Evolutionary conservation across 495 filamentous ascomycete genomes (phyloP), one percentile per base, ranked within the genome.

Genomic region (Aspergillus diversus): DNA sequence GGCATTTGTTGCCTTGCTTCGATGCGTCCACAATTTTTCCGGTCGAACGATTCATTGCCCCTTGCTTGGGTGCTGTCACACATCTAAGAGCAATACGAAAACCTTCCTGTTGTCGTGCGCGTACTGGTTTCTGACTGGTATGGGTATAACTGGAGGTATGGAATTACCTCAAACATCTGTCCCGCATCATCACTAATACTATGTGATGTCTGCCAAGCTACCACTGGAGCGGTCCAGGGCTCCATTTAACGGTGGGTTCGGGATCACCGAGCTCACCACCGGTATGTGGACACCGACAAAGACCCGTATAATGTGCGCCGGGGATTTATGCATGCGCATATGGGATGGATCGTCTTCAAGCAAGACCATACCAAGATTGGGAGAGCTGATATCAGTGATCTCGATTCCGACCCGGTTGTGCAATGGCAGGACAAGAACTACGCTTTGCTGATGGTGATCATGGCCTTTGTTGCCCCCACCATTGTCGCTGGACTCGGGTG

Each of bases 241-340:
- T 96, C 92, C 55, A 91, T 97, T 71, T 83, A 96, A 68, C 98
- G 96, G 96, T 99, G 96, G 96, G 89, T 92, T 63, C 88, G 92
- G 65, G 92, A 92, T 74, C 96, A 99, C 83, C 90, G 96, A 62
- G 92, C 96, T 68, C 96, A 99, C 79, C 96, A 99, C 83, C 90
- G 96, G 67, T 98, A 97, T 75, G 98, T 95, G 82, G 96, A 98
- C 70, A 99, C 96, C 70, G 91, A 97, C 57, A 98, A 99, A 82
- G 96, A 99, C 71, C 96, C 96, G 31, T 99, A 98, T 84, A 96
- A 91, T 56, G 96, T 99, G 65, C 92, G 95, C 79, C 98, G 98
- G 87, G 95, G 95, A 64, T 86, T 97, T 32, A 77, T 96, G 69
- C 97, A 99, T 85, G 96, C 92, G 55, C 95, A 99, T 81, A 81